phyloP scores from a whole-genome alignment of 495 filamentous ascomycete species.

The Talaromyces trachyspermus region DNA sequence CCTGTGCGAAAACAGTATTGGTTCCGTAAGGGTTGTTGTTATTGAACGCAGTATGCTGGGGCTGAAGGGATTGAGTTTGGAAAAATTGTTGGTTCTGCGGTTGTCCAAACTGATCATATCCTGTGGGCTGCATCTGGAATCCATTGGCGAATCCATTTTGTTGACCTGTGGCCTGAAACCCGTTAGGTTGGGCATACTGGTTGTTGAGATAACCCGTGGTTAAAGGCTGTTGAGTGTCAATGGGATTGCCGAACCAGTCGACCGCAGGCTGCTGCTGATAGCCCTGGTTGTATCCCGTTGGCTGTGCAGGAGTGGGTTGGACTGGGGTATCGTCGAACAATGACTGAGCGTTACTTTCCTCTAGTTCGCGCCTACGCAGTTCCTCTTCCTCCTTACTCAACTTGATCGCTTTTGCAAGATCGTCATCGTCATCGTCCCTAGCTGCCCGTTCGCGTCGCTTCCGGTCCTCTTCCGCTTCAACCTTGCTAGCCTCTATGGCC shows the following conservation, averaged over 20 bases:
- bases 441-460: slow-evolving; percentile 55
- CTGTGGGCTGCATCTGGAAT: slow-evolving; percentile 56
- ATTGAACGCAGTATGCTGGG: slow-evolving; percentile 67
- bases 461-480: slow-evolving; percentile 89
- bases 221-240: slow-evolving; percentile 65
- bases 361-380: slow-evolving; percentile 76
- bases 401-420: slow-evolving; percentile 91
- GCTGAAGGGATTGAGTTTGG: slow-evolving; percentile 49
- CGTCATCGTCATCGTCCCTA: slow-evolving; percentile 61
- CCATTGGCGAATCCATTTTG: slow-evolving; percentile 58
- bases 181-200: slow-evolving; percentile 69
- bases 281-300: slow-evolving; percentile 86
- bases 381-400: slow-evolving; percentile 94
- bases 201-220: slow-evolving; percentile 80
- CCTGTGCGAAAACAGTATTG: slow-evolving; percentile 33
- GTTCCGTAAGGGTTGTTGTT: slow-evolving; percentile 63
- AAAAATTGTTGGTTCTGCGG: slow-evolving; percentile 44
- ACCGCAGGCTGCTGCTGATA: slow-evolving; percentile 94
- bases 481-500: slow-evolving; percentile 93
- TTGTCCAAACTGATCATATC: slow-evolving; percentile 46
- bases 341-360: slow-evolving; percentile 77
- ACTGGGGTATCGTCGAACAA: slow-evolving; percentile 80
- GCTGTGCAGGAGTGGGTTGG: slow-evolving; percentile 56
- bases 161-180: slow-evolving; percentile 58
- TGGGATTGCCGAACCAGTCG: slow-evolving; percentile 93